phyloP scores from a whole-genome alignment of 768 basidiomycete genomes.

The Suillus bovinus region DNA sequence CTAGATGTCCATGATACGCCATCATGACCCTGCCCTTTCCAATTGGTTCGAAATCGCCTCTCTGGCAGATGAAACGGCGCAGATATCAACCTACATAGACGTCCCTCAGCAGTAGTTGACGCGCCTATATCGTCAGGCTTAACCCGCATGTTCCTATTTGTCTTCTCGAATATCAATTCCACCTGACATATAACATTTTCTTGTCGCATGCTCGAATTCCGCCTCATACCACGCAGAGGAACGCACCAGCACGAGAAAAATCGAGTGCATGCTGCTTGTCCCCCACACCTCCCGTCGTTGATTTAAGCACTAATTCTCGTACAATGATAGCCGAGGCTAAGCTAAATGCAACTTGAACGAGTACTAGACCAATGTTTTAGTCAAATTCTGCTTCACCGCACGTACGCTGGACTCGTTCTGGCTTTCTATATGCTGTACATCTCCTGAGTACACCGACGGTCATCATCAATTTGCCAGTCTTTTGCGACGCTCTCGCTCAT shows the following conservation, averaged over 20 bases:
- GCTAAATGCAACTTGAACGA: too few species aligned
- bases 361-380: too few species aligned
- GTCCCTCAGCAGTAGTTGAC: background rate
- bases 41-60: background rate
- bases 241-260: background rate
- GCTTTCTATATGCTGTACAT: background rate
- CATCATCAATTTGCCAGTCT: background rate
- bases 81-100: background rate
- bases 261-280: background rate
- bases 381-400: too few species aligned
- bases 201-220: background rate
- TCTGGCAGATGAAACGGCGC: background rate
- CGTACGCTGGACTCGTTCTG: background rate
- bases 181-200: background rate
- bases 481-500: background rate
- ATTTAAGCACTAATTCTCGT: background rate
- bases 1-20: background rate
- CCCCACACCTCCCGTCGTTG: background rate
- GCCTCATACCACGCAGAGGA: background rate
- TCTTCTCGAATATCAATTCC: background rate
- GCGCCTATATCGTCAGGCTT: background rate
- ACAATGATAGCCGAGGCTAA: too few species aligned
- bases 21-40: background rate
- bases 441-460: background rate
- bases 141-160: background rate